Evolutionary conservation across 805 yeast genomes (phyloP).

Genomic region (Soucietia sequanensis): DNA sequence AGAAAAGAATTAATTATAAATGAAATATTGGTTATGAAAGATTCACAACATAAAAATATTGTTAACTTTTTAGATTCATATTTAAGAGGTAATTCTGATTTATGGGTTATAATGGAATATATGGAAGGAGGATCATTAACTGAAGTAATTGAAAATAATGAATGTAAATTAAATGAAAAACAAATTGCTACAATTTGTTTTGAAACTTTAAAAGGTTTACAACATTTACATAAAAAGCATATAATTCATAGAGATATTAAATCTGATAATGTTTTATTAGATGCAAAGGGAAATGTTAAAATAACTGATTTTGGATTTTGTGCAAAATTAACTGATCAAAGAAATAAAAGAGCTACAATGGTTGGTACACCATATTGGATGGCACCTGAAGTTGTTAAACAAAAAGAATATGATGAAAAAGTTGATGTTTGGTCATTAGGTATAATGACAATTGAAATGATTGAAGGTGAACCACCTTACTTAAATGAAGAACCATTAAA

Average conservation of each 20-base stretch:
- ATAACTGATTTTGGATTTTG: conserved; percentile 51
- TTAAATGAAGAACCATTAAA: conserved; percentile 76
- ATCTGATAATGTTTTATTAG: conserved; percentile 45
- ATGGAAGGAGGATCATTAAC: conserved; percentile 99
- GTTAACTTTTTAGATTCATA: conserved; percentile 94
- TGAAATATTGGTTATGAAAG: conserved; percentile 96
- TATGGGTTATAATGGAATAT: conserved; percentile 99
- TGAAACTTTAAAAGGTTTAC: conserved; percentile 88
- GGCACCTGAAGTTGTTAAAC: conserved; percentile 86
- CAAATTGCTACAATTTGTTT: conserved; percentile 91
- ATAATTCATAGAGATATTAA: conserved; percentile 71
- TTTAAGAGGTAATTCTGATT: conserved; percentile 70
- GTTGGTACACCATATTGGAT: conserved; percentile 90
- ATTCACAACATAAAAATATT: conserved; percentile 89
- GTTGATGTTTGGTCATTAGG: conserved; percentile 85
- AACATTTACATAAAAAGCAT: conserved; percentile 86
- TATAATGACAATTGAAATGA: conserved; percentile 85
- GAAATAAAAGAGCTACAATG: conserved; percentile 78
- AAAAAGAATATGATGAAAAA: conserved; percentile 77
- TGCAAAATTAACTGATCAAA: conserved; percentile 73
- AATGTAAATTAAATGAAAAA: conserved; percentile 64
- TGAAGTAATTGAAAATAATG: conserved; percentile 90
- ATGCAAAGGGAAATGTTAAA: conserved; percentile 42
- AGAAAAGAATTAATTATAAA: conserved; percentile 93
- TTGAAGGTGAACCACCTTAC: conserved; percentile 83